phyloP scores from a whole-genome alignment of 306 rosid species.

The Lotus japonicus region DNA sequence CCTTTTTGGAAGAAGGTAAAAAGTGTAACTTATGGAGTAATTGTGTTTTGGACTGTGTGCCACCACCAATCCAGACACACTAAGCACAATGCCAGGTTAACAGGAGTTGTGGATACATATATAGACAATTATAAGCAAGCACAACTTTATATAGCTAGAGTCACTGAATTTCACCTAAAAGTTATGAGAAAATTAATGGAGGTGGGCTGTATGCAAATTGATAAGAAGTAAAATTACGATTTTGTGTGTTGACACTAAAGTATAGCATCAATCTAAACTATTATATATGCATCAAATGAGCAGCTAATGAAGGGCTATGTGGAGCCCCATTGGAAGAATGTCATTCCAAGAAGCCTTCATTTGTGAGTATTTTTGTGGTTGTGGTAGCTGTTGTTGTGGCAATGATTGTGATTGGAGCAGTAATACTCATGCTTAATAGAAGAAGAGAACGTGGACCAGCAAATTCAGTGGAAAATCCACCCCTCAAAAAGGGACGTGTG shows the following conservation, averaged over 20 bases:
- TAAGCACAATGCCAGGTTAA: too few species aligned
- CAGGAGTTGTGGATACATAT: too few species aligned
- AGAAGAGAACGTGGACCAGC: neutral
- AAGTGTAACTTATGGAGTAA: too few species aligned
- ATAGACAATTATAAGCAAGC: too few species aligned
- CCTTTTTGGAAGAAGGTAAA: too few species aligned
- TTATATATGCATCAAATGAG: neutral
- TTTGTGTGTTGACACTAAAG: neutral
- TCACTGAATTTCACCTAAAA: too few species aligned
- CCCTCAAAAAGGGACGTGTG: neutral
- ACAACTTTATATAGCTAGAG: too few species aligned
- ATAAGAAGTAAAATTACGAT: neutral
- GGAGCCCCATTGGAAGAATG: slow-evolving; percentile 62
- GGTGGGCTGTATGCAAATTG: neutral
- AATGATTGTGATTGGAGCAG: slow-evolving; percentile 30
- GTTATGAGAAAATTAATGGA: too few species aligned
- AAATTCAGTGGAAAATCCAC: slow-evolving; percentile 34
- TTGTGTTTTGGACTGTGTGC: too few species aligned
- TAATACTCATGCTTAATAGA: slow-evolving; percentile 35
- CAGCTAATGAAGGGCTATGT: slow-evolving; percentile 69
- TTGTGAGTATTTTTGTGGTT: slow-evolving; percentile 30
- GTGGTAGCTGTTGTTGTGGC: slow-evolving; percentile 38
- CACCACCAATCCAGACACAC: too few species aligned
- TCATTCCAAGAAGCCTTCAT: slow-evolving; percentile 15
- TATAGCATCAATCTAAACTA: slow-evolving; percentile 1